phyloP scores from a whole-genome alignment of 768 basidiomycete genomes.

The Agrocybe pediades region DNA sequence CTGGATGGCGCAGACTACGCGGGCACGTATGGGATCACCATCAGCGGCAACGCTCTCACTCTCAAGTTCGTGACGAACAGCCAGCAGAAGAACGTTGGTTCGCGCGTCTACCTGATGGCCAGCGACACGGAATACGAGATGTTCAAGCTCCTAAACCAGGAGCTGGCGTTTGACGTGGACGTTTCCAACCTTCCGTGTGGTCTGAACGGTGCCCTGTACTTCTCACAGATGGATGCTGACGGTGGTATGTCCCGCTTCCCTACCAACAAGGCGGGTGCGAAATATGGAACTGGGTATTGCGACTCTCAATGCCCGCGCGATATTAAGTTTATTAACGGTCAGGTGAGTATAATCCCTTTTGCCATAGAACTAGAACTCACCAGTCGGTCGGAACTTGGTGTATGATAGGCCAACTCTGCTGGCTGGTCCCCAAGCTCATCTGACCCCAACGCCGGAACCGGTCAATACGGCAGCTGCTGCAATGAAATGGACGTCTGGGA shows the following conservation, averaged over 20 bases:
- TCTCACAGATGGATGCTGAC: constrained; percentile 56
- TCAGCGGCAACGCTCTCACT: constrained; percentile 44
- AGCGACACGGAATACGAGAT: too few relatives aligned
- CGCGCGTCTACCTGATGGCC: constrained; percentile 53
- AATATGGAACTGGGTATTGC: constrained; percentile 36
- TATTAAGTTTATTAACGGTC: constrained; percentile 60
- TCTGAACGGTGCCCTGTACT: constrained; percentile 61
- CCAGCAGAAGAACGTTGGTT: constrained; percentile 38
- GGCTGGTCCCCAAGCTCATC: constrained; percentile 41
- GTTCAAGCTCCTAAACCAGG: constrained; percentile 51
- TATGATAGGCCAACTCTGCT: constrained; percentile 48
- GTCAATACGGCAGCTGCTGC: constrained; percentile 55
- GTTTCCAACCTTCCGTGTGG: constrained; percentile 58
- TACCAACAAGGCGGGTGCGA: constrained; percentile 57
- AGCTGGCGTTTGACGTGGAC: constrained; percentile 64
- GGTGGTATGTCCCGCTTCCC: constrained; percentile 49
- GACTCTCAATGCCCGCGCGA: constrained; percentile 56
- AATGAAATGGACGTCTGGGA: constrained; percentile 44
- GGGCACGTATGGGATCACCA: constrained; percentile 52
- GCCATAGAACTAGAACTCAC: background rate
- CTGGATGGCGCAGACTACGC: constrained; percentile 48
- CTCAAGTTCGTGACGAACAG: constrained; percentile 48
- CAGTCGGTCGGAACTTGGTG: constrained; percentile 2
- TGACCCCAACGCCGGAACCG: constrained; percentile 28
- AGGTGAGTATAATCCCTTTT: constrained; percentile 33